A percentile compares a stretch with the other conserved stretches of the same genome.
Evolutionary conservation across 2,329 filamentous ascomycete species (phyloP).

Genomic region (Aureobasidium sp.): DNA sequence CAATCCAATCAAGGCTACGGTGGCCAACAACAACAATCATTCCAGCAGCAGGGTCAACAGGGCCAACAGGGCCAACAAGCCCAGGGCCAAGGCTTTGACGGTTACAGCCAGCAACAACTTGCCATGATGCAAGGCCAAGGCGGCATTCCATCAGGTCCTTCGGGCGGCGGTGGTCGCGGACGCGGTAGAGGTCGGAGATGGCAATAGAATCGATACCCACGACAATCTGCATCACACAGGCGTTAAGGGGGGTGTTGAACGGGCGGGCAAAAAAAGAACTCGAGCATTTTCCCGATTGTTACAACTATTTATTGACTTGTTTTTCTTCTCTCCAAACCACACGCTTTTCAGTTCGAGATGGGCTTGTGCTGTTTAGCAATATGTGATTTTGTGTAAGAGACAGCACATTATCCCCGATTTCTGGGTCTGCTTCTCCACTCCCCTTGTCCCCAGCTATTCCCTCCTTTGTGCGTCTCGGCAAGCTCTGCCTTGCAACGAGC

Average conservation of each 20-base stretch:
- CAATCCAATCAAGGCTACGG: conserved; percentile 21
- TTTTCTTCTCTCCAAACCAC: background rate
- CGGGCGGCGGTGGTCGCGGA: conserved; percentile 24
- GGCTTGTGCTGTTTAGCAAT: too few relatives aligned
- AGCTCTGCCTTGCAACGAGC: too few relatives aligned
- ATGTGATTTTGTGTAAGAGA: background rate
- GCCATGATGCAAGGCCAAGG: conserved; percentile 29
- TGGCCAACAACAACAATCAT: conserved; percentile 17
- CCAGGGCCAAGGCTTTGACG: conserved; percentile 25
- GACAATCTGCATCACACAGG: background rate
- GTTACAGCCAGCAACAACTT: conserved; percentile 30
- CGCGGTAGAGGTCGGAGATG: conserved; percentile 24
- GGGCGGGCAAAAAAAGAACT: too few relatives aligned
- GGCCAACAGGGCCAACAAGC: conserved; percentile 23
- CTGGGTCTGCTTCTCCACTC: too few relatives aligned
- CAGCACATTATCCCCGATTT: too few relatives aligned
- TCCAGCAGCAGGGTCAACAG: conserved; percentile 19
- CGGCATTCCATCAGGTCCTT: conserved; percentile 11
- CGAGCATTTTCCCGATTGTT: background rate
- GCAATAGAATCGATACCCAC: conserved; percentile 7
- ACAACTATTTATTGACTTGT: background rate
- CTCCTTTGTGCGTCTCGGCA: too few relatives aligned
- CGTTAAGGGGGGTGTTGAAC: background rate
- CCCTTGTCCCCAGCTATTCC: too few relatives aligned
- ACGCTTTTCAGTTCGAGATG: background rate